Evolutionary conservation across 2,329 filamentous ascomycete species (phyloP).

Genomic region (Tolypocladium capitatum): DNA sequence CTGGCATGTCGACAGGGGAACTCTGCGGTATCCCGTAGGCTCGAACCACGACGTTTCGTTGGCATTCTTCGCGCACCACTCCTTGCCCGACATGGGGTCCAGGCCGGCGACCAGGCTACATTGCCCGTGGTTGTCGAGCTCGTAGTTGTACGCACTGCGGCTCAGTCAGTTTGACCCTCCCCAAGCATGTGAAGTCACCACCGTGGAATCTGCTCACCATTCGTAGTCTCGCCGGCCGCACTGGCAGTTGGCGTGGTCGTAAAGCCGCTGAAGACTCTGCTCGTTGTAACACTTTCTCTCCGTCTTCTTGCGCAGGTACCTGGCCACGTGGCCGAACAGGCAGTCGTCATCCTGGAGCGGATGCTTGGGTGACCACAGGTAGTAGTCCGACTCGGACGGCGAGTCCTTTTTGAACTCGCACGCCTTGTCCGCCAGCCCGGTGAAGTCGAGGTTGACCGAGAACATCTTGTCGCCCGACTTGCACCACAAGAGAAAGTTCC

Average conservation of each 20-base stretch:
- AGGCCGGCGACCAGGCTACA: slow-evolving; percentile 69
- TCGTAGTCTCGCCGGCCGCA: slow-evolving; percentile 83
- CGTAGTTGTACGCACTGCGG: slow-evolving; percentile 79
- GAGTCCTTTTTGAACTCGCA: slow-evolving; percentile 55
- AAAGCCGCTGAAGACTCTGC: slow-evolving; percentile 54
- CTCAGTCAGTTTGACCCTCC: not conserved
- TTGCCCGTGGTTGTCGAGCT: slow-evolving; percentile 62
- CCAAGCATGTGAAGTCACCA: not conserved
- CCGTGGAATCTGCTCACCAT: slow-evolving; percentile 47
- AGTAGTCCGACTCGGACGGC: slow-evolving; percentile 52
- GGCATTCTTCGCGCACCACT: slow-evolving; percentile 46
- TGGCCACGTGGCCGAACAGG: slow-evolving; percentile 79
- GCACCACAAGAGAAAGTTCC: slow-evolving; percentile 88
- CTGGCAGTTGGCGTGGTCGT: slow-evolving; percentile 64
- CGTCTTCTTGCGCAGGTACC: slow-evolving; percentile 84
- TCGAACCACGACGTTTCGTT: slow-evolving; percentile 68
- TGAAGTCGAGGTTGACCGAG: slow-evolving; percentile 81
- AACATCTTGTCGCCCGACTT: slow-evolving; percentile 43
- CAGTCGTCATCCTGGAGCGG: slow-evolving; percentile 68
- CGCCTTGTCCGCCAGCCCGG: slow-evolving; percentile 57
- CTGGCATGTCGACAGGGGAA: slow-evolving; percentile 77
- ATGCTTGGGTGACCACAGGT: slow-evolving; percentile 77
- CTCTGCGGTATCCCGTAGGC: slow-evolving; percentile 75
- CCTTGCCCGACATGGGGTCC: slow-evolving; percentile 36
- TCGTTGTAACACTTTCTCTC: slow-evolving; percentile 72